These are phyloP conservation scores for Microsporum canis DNA, from an alignment of 2,329 filamentous ascomycete species.

Conservation along the genomic window DNA sequence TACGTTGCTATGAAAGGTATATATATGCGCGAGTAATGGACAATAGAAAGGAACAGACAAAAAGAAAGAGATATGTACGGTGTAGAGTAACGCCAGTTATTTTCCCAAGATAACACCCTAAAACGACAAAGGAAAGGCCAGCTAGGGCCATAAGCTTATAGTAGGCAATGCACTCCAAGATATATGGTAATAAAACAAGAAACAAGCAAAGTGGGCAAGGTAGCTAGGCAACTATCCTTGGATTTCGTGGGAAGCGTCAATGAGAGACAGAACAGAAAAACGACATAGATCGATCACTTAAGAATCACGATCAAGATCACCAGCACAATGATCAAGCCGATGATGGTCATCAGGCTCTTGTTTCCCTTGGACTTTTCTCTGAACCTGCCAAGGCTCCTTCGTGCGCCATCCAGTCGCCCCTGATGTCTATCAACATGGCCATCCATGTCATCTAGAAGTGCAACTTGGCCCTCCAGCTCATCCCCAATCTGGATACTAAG, in stretches of 20 bases:
- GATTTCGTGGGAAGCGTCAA: neutral
- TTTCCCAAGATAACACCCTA: neutral
- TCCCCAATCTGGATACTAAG: conserved; percentile 92
- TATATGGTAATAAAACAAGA: neutral
- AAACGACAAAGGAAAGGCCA: neutral
- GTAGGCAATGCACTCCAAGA: neutral
- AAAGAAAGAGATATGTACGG: neutral
- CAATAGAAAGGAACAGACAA: neutral
- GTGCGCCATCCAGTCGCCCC: conserved; percentile 61
- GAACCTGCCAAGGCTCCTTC: conserved; percentile 59
- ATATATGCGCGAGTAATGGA: neutral
- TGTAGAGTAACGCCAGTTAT: neutral
- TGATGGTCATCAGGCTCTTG: conserved; percentile 72
- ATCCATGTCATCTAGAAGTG: conserved; percentile 83
- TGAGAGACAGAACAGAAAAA: neutral
- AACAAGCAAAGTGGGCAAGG: neutral
- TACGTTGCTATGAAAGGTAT: neutral
- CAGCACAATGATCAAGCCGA: conserved; percentile 70
- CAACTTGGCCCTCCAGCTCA: conserved; percentile 82
- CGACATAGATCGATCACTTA: conserved; percentile 44
- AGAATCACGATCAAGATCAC: conserved; percentile 71
- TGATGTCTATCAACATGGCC: conserved; percentile 70
- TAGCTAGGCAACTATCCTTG: neutral
- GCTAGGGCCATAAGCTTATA: conserved; percentile 2
- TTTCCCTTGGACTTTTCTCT: conserved; percentile 68